Evolutionary conservation across 495 filamentous ascomycete species (phyloP), one percentile per base, ranked within the genome.

Genomic region (Daldinia concentrica): DNA sequence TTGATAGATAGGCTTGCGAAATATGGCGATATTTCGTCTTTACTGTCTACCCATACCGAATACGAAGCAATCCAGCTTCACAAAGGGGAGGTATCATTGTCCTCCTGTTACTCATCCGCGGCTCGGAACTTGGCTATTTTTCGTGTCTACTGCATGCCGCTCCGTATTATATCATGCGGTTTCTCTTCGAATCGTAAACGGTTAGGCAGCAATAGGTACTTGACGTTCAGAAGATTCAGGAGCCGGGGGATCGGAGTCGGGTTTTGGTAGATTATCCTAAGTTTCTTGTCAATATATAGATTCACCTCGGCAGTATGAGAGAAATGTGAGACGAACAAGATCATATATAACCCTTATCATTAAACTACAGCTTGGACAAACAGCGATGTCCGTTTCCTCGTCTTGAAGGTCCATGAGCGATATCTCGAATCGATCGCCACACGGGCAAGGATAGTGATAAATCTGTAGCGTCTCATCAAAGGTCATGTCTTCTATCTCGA

Each of bases 401-500:
- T 98, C 94, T 55, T 90, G 87, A 68, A 99, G 81, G 78, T 98
- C 94, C 43, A 84, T 85, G 55, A 98, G 88, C 17, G 86, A 86
- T 76, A 99, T 98, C 82, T 98, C 92, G 83, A 99, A 99, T 37
- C 93, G 90, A 82, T 99, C 95, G 79, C 95, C 95, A 79, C 95
- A 99, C 0, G 95, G 95, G 78, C 95, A 99, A 15, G 95, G 95
- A 79, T 93, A 97, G 79, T 94, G 92, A 81, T 97, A 99, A 75
- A 97, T 89, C 79, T 96, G 89, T 22, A 93, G 84, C 3, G 85
- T 85, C 26, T 89, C 81, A 79, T 99, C 93, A 80, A 88, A 99
- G 77, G 93, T 95, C 92, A 98, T 97, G 79, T 99, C 95, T 79
- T 99, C 95, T 86, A 99, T 98, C 78, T 99, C 95, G 82, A 99